Conservation (phyloP, 768 basidiomycete genomes). For the Fibroporia radiculosa region DNA sequence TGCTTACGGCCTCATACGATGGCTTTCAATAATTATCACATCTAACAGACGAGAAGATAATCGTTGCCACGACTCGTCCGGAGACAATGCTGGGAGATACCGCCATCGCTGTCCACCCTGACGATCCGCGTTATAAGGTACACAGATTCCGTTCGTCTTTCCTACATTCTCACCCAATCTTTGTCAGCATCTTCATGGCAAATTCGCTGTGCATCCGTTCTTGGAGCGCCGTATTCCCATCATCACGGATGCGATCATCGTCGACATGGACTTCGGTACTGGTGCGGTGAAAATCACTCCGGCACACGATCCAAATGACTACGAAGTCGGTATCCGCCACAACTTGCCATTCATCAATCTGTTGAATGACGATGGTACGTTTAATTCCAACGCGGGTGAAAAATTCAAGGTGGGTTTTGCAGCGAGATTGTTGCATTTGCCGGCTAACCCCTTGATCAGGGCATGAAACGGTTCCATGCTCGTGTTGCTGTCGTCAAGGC, state of each 20-base stretch:
- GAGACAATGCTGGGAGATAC: constrained; percentile 99
- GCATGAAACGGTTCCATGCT: constrained; percentile 98
- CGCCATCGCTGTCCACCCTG: constrained; percentile 92
- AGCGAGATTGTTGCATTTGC: neutral
- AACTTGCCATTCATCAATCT: constrained; percentile 90
- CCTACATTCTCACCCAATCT: neutral
- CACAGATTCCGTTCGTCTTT: constrained; percentile 1
- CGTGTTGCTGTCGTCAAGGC: constrained; percentile 76
- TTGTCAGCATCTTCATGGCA: constrained; percentile 81
- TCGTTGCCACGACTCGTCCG: constrained; percentile 95
- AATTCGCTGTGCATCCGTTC: constrained; percentile 87
- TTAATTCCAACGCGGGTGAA: constrained; percentile 83
- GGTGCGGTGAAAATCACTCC: constrained; percentile 99
- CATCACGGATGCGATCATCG: constrained; percentile 70
- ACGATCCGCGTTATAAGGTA: constrained; percentile 83
- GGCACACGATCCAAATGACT: constrained; percentile 96
- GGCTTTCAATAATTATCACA: neutral
- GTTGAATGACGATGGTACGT: constrained; percentile 92
- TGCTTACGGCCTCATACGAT: neutral
- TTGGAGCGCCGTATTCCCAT: constrained; percentile 81
- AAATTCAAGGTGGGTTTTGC: constrained; percentile 52
- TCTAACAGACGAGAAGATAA: constrained; percentile 70
- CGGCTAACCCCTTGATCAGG: constrained; percentile 37
- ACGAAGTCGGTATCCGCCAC: constrained; percentile 86
- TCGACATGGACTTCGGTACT: constrained; percentile 95